phyloP scores from a whole-genome alignment of 768 basidiomycete genomes.

The Daedaleopsis sinensis region DNA sequence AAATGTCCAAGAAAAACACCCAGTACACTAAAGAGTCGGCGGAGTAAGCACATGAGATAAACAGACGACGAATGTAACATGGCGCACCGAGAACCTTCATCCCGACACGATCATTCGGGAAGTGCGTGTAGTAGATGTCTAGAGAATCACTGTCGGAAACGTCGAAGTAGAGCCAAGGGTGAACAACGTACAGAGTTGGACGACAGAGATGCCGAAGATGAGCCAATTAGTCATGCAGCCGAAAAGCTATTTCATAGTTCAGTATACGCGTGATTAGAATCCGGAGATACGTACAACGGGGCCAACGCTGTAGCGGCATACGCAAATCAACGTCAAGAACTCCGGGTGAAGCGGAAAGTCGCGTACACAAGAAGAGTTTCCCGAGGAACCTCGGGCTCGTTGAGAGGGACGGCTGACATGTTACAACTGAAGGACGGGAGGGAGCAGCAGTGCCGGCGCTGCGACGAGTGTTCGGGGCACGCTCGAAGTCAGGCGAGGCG shows the following conservation, averaged over 20 bases:
- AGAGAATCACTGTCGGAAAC: not conserved
- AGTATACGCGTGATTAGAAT: not conserved
- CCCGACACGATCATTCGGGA: not conserved
- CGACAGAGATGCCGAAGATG: not conserved
- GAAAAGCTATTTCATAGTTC: not conserved
- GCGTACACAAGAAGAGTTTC: not conserved
- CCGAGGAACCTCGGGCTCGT: not conserved
- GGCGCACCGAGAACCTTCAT: not conserved
- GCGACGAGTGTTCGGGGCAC: not conserved
- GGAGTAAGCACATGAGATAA: not conserved
- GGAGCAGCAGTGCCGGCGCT: not conserved
- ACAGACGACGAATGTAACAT: not conserved
- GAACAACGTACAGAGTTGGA: not conserved
- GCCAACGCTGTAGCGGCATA: not conserved
- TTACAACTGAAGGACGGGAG: not conserved
- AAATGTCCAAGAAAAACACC: not conserved
- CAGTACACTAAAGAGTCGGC: not conserved
- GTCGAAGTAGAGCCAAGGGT: not conserved
- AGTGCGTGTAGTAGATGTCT: not conserved
- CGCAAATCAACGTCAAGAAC: not conserved
- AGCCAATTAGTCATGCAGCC: not conserved
- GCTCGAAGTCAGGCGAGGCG: not conserved
- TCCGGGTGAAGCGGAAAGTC: not conserved
- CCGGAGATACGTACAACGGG: not conserved
- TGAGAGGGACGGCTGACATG: not conserved